Conservation (phyloP, 2,329 filamentous ascomycete species). For the Penicillium sclerotiorum region DNA sequence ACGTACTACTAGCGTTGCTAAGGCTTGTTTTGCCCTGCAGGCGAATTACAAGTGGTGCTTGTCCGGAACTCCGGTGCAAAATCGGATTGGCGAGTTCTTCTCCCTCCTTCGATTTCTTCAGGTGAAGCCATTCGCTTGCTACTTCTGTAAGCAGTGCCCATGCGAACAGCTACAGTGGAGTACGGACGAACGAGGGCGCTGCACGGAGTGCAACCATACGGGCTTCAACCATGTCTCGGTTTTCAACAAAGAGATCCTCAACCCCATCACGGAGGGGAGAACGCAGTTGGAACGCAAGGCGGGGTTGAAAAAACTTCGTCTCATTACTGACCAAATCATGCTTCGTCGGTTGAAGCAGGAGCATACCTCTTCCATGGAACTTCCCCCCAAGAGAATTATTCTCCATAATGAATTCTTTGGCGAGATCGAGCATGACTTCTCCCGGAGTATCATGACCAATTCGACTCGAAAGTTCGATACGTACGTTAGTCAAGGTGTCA, state of each 20-base stretch:
- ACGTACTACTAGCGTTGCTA: slow-evolving; percentile 86
- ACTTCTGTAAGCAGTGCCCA: slow-evolving; percentile 85
- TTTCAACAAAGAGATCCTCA: slow-evolving; percentile 93
- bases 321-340: slow-evolving; percentile 94
- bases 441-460: slow-evolving; percentile 91
- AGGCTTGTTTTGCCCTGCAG: slow-evolving; percentile 89
- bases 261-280: slow-evolving; percentile 67
- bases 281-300: slow-evolving; percentile 58
- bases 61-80: slow-evolving; percentile 92
- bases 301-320: slow-evolving; percentile 78
- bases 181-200: slow-evolving; percentile 71
- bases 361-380: slow-evolving; percentile 90
- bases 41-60: slow-evolving; percentile 93
- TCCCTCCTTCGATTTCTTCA: slow-evolving; percentile 91
- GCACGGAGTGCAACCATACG: slow-evolving; percentile 67
- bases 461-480: slow-evolving; percentile 89
- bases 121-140: slow-evolving; percentile 84
- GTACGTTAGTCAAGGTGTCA: slow-evolving; percentile 89
- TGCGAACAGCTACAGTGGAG: slow-evolving; percentile 85
- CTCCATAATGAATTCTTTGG: slow-evolving; percentile 96
- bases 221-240: slow-evolving; percentile 73
- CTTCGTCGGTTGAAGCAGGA: slow-evolving; percentile 91
- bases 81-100: slow-evolving; percentile 96
- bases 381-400: slow-evolving; percentile 84
- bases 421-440: slow-evolving; percentile 94